Conservation (phyloP, 2,329 filamentous ascomycete species). For the Alternaria atra region DNA sequence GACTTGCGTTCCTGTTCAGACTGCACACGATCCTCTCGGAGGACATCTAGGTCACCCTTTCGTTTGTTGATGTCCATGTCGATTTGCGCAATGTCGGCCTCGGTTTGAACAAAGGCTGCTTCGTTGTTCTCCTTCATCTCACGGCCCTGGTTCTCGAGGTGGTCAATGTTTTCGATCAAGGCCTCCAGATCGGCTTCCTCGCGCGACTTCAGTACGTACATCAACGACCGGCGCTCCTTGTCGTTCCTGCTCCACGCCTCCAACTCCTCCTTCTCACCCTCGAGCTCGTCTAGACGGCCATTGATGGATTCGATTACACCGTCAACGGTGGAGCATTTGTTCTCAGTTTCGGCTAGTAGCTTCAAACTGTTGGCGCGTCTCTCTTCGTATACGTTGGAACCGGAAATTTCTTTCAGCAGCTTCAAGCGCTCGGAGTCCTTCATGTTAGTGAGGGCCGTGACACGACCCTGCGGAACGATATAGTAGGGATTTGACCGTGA, state of each 20-base stretch:
- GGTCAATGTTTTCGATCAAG: constrained; percentile 83
- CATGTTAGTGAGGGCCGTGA: constrained; percentile 97
- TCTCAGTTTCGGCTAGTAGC: constrained; percentile 96
- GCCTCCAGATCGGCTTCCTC: constrained; percentile 83
- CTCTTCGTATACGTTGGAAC: constrained; percentile 95
- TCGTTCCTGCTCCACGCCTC: constrained; percentile 95
- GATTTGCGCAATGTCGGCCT: constrained; percentile 79
- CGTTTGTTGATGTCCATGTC: constrained; percentile 82
- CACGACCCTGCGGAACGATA: constrained; percentile 96
- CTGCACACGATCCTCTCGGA: constrained; percentile 84
- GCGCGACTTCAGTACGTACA: constrained; percentile 92
- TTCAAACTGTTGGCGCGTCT: constrained; percentile 90
- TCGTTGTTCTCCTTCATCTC: constrained; percentile 86
- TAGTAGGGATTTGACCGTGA: constrained; percentile 98
- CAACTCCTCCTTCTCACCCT: constrained; percentile 97
- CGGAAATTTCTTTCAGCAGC: constrained; percentile 95
- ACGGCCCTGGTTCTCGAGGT: constrained; percentile 79
- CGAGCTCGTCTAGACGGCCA: constrained; percentile 84
- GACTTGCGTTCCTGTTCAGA: constrained; percentile 90
- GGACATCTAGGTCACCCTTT: constrained; percentile 82
- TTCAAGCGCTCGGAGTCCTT: constrained; percentile 91
- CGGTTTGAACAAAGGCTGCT: constrained; percentile 76
- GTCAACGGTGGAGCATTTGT: constrained; percentile 93
- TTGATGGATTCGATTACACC: constrained; percentile 91
- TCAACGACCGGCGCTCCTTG: constrained; percentile 85